A percentile compares a stretch with the other conserved stretches of the same genome.
phyloP scores from a whole-genome alignment of 2,329 filamentous ascomycete genomes.

The Endoconidiophora polonica region DNA sequence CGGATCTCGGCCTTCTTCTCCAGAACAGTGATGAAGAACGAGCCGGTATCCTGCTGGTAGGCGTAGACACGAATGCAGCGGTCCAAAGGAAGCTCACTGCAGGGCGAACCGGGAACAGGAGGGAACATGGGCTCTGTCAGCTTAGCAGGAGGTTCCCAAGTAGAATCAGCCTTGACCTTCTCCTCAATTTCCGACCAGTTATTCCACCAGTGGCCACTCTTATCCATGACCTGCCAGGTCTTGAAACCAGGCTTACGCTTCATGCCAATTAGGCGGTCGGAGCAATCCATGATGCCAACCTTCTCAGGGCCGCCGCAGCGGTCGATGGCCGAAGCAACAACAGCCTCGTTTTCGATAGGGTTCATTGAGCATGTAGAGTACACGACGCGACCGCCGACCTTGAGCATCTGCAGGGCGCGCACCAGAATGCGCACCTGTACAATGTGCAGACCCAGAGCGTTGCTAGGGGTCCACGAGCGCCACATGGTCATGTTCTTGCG shows the following conservation, averaged over 20 bases:
- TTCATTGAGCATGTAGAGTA: slow-evolving; percentile 99
- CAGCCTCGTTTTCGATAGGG: slow-evolving; percentile 90
- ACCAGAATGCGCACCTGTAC: slow-evolving; percentile 84
- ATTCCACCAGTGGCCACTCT: slow-evolving; percentile 60
- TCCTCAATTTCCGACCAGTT: slow-evolving; percentile 70
- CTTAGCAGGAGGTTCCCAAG: slow-evolving; percentile 41
- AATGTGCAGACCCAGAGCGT: slow-evolving; percentile 68
- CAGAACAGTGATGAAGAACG: slow-evolving; percentile 91
- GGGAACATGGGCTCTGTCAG: slow-evolving; percentile 77
- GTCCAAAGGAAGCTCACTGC: slow-evolving; percentile 58
- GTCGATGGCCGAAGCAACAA: slow-evolving; percentile 74
- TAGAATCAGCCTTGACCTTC: slow-evolving; percentile 41
- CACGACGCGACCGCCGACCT: slow-evolving; percentile 82
- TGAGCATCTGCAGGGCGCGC: slow-evolving; percentile 85
- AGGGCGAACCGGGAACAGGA: slow-evolving; percentile 32
- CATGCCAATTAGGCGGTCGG: slow-evolving; percentile 56
- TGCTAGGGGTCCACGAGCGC: slow-evolving; percentile 86
- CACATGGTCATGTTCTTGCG: slow-evolving; percentile 89
- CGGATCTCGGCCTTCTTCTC: slow-evolving; percentile 82
- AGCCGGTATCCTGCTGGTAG: slow-evolving; percentile 89
- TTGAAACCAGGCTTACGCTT: slow-evolving; percentile 63
- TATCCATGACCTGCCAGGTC: slow-evolving; percentile 84
- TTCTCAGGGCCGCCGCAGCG: slow-evolving; percentile 71
- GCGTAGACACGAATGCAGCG: slow-evolving; percentile 89
- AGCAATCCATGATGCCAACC: slow-evolving; percentile 73